Evolutionary conservation across 164 flowering plant species (phyloP), one percentile per base, ranked within the genome.

Genomic region (Aristolochia contorta): DNA sequence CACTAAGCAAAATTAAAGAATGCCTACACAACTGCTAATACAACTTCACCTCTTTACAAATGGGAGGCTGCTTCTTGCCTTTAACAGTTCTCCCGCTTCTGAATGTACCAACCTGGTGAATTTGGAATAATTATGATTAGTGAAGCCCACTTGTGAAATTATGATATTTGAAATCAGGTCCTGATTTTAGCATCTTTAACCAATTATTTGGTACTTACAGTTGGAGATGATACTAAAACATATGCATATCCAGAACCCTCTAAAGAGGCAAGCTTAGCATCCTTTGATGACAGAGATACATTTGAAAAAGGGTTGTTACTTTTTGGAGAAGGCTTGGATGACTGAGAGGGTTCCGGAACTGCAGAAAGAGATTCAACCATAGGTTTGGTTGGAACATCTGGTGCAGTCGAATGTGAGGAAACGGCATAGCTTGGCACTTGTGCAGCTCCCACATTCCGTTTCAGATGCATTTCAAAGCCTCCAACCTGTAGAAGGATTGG

Each of bases 401-500:
- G 84, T 30, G 84, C 67, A 56, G 72, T 25, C 64, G 75, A 54
- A 46, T 84, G 78, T 59, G 87, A 72, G 61, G 68, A 68, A 45
- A 74, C 57, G 52, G 86, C 73, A 13, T 54, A 58, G n/a, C 67
- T 10, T 15, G 82, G 72, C 56, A 71, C 69, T 41, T 41, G 67
- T 48, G 78, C 53, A 37, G 71, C 79, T 71, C 79, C 88, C 59
- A 85, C 60, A 25, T 87, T 84, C 63, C 96, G 78, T 76, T 77
- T 85, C 64, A 89, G 65, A 68, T 84, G 83, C 92, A 93, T 90
- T 72, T 93, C 94, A 68, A 93, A 90, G 62, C 77, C 85, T 58
- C 98, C 98, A 65, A 90, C 70, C 98, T 93, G 71, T 69, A 65
- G 48, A 48, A 33, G 63, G 12, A 37, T 57, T 57, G 9, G 27